phyloP scores from a whole-genome alignment of 257 asterid genomes.

The Osmanthus fragrans region DNA sequence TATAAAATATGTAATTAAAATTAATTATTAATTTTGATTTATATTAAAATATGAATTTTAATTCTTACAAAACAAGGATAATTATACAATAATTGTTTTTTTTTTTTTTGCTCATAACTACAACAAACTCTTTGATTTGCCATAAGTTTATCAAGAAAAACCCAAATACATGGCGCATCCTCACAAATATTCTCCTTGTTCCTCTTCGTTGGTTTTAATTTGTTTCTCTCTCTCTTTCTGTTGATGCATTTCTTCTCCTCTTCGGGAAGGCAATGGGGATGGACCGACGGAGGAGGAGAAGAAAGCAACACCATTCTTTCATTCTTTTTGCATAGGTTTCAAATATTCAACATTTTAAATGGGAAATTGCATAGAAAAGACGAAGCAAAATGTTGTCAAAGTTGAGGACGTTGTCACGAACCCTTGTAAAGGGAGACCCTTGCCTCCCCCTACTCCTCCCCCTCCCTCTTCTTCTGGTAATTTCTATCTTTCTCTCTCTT shows the following conservation, averaged over 20 bases:
- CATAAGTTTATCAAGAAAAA: constrained; percentile 6
- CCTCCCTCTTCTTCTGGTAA: constrained; percentile 34
- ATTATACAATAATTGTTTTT: too few species aligned
- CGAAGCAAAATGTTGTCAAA: constrained; percentile 14
- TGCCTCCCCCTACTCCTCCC: constrained; percentile 22
- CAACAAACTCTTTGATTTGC: constrained; percentile 9
- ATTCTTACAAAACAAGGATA: too few species aligned
- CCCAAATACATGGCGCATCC: background rate
- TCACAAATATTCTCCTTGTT: background rate
- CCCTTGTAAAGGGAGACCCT: constrained; percentile 1
- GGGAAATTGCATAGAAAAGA: constrained; percentile 47
- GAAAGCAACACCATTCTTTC: background rate
- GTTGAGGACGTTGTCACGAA: constrained; percentile 5
- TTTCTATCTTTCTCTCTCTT: background rate
- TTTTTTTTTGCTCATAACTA: too few species aligned
- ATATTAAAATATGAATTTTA: too few species aligned
- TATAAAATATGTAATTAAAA: too few species aligned
- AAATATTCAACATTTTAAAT: constrained; percentile 2
- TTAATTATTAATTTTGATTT: too few species aligned
- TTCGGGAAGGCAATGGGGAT: background rate
- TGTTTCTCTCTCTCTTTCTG: constrained; percentile 20
- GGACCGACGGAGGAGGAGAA: constrained; percentile 11
- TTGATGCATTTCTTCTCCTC: background rate
- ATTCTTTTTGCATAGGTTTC: constrained; percentile 14
- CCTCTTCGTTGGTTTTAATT: constrained; percentile 2